These are phyloP conservation scores for barrel medic (Medicago truncatula) DNA, from an alignment of 306 rosid species.

Conservation along the genomic window MtrunA17r5.0-ANR NC_053048.1:9496001-9496500, in stretches of 20 bases:
- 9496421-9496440: conserved; percentile 54
- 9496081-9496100: too few relatives aligned
- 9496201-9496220: too few relatives aligned
- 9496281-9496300: not conserved
- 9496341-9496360: conserved; percentile 73
- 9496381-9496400: conserved; percentile 83
- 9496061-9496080: too few relatives aligned
- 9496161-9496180: too few relatives aligned
- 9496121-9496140: too few relatives aligned
- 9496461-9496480: not conserved
- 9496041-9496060: too few relatives aligned
- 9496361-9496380: conserved; percentile 87
- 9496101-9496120: too few relatives aligned
- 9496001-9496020: too few relatives aligned
- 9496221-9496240: not conserved
- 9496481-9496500: not conserved
- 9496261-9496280: conserved; percentile 14
- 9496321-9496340: conserved; percentile 61
- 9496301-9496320: conserved; percentile 25
- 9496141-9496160: too few relatives aligned
- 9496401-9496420: conserved; percentile 30
- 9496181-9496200: too few relatives aligned
- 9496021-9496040: too few relatives aligned
- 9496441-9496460: not conserved
- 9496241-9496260: conserved; percentile 34